Conservation (phyloP, 768 basidiomycete genomes). For the Tulasnella sp. region DNA sequence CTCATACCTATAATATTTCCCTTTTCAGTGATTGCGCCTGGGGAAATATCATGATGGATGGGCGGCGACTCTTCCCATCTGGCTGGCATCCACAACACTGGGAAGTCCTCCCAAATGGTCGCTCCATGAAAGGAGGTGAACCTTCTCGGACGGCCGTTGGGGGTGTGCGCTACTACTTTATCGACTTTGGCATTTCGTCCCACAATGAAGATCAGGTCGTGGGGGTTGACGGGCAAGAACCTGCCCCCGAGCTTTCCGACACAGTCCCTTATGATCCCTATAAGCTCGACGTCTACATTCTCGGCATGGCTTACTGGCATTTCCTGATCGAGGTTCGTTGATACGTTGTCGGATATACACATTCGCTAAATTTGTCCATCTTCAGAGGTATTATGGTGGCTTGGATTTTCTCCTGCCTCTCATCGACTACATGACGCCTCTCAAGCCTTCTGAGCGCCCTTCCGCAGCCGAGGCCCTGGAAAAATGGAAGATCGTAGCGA, state of each 20-base stretch:
- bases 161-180: slow-evolving; percentile 21
- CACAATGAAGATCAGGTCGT: background rate
- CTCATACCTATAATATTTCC: background rate
- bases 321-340: too few relatives aligned
- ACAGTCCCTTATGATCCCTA: slow-evolving; percentile 21
- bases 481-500: background rate
- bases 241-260: slow-evolving; percentile 15
- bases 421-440: slow-evolving; percentile 7
- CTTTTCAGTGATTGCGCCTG: slow-evolving; percentile 19
- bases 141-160: slow-evolving; percentile 15
- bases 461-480: background rate
- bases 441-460: background rate
- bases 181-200: slow-evolving; percentile 25
- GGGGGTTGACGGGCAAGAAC: background rate
- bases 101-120: background rate
- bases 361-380: background rate
- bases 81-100: slow-evolving; percentile 10
- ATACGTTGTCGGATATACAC: too few relatives aligned
- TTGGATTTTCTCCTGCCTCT: slow-evolving; percentile 5
- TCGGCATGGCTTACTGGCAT: slow-evolving; percentile 12
- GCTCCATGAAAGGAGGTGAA: background rate
- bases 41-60: slow-evolving; percentile 26
- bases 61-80: background rate
- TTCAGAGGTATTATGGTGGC: background rate
- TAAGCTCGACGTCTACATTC: slow-evolving; percentile 23